phyloP scores from a whole-genome alignment of 805 yeast genomes.

The Wickerhamomyces bovis region DNA sequence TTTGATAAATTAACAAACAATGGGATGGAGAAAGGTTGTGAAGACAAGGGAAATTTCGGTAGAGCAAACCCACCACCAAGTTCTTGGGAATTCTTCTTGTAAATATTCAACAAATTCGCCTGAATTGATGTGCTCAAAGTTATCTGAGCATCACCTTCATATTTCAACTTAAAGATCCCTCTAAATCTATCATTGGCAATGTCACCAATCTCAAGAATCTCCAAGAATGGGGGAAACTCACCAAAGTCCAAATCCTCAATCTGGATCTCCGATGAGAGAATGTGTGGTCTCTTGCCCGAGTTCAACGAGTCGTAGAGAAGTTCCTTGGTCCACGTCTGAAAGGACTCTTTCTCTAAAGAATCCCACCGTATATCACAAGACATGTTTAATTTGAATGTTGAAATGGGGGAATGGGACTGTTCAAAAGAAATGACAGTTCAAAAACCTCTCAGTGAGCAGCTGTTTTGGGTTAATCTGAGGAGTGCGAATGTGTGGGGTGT shows the following conservation, averaged over 20 bases:
- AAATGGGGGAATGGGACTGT: neutral
- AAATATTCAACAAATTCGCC: conserved; percentile 76
- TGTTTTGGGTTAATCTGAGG: too few relatives aligned
- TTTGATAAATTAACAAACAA: conserved; percentile 68
- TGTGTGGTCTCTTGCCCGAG: conserved; percentile 64
- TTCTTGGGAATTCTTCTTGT: conserved; percentile 28
- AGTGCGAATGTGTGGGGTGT: too few relatives aligned
- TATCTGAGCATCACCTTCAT: conserved; percentile 69
- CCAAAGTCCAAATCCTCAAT: conserved; percentile 73
- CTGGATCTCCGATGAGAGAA: conserved; percentile 60
- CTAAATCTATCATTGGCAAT: conserved; percentile 68
- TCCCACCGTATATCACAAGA: conserved; percentile 78
- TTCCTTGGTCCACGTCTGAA: conserved; percentile 56
- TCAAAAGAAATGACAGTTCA: too few relatives aligned
- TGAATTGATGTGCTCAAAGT: conserved; percentile 75
- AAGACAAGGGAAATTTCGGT: conserved; percentile 62
- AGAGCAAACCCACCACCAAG: conserved; percentile 45
- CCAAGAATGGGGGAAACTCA: conserved; percentile 65
- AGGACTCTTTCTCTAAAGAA: conserved; percentile 58
- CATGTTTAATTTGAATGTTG: conserved; percentile 34
- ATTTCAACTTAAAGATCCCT: conserved; percentile 74
- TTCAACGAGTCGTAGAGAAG: conserved; percentile 67
- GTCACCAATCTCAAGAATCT: conserved; percentile 79
- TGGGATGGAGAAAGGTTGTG: conserved; percentile 70
- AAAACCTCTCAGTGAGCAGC: too few relatives aligned